phyloP scores from a whole-genome alignment of 257 asterid genomes.

The Forsythia viridissima region DNA sequence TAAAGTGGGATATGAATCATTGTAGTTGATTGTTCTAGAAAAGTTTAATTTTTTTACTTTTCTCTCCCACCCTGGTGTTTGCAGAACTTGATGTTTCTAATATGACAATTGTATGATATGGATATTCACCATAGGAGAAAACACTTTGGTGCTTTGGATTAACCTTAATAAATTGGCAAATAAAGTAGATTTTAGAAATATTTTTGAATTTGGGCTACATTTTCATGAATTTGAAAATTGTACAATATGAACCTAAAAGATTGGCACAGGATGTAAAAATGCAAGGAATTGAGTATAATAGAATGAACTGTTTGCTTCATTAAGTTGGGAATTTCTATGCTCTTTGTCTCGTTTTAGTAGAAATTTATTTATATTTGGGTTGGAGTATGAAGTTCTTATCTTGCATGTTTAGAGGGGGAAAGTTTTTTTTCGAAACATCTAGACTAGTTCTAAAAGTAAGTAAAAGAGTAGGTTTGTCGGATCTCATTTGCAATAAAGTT shows the following conservation, averaged over 20 bases:
- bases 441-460: too few species aligned
- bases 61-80: not conserved
- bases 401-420: not conserved
- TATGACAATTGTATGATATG: not conserved
- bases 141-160: not conserved
- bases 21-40: too few species aligned
- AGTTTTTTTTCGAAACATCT: too few species aligned
- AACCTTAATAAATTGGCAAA: not conserved
- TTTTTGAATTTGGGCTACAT: not conserved
- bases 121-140: conserved; percentile 5
- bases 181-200: not conserved
- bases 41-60: not conserved
- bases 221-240: not conserved
- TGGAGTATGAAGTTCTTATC: too few species aligned
- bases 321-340: not conserved
- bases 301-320: too few species aligned
- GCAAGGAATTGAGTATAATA: not conserved
- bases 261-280: not conserved
- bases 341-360: not conserved
- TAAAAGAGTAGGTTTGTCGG: too few species aligned
- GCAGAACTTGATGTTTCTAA: not conserved
- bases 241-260: too few species aligned
- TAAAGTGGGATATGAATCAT: not conserved
- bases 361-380: not conserved
- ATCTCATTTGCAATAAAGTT: too few species aligned